Evolutionary conservation across 2,329 filamentous ascomycete species (phyloP).

Genomic region (Colletotrichum kahawae): DNA sequence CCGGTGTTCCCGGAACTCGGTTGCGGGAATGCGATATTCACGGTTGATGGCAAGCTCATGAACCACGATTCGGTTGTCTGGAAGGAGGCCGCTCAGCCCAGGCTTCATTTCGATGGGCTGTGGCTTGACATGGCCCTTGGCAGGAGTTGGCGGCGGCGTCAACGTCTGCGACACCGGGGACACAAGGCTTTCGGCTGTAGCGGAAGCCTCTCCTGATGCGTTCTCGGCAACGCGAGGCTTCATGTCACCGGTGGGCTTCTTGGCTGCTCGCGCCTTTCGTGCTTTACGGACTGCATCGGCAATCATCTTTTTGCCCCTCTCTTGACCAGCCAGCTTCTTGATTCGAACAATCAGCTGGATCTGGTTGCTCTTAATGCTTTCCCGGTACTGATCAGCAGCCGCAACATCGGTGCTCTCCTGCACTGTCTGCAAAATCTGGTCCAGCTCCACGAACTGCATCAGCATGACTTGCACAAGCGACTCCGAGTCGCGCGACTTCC

Average conservation of each 20-base stretch:
- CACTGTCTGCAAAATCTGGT: constrained; percentile 83
- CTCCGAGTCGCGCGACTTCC: constrained; percentile 82
- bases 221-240: constrained; percentile 69
- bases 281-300: constrained; percentile 77
- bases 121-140: constrained; percentile 43
- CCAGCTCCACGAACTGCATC: constrained; percentile 83
- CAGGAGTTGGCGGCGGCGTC: constrained; percentile 59
- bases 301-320: constrained; percentile 74
- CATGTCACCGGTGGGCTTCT: constrained; percentile 72
- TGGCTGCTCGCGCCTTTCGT: constrained; percentile 66
- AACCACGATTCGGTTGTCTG: constrained; percentile 75
- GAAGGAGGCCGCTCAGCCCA: constrained; percentile 61
- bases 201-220: constrained; percentile 39
- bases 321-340: constrained; percentile 75
- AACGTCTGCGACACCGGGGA: constrained; percentile 52
- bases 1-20: constrained; percentile 64
- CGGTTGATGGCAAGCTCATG: constrained; percentile 83
- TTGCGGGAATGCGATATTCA: constrained; percentile 73
- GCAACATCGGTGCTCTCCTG: constrained; percentile 77
- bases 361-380: constrained; percentile 83
- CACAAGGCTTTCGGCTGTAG: constrained; percentile 40
- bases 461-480: constrained; percentile 84
- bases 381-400: constrained; percentile 76
- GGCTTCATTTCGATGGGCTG: constrained; percentile 39
- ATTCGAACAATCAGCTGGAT: constrained; percentile 80